Conservation (phyloP, 768 basidiomycete species). For the Boletus insuetus region DNA sequence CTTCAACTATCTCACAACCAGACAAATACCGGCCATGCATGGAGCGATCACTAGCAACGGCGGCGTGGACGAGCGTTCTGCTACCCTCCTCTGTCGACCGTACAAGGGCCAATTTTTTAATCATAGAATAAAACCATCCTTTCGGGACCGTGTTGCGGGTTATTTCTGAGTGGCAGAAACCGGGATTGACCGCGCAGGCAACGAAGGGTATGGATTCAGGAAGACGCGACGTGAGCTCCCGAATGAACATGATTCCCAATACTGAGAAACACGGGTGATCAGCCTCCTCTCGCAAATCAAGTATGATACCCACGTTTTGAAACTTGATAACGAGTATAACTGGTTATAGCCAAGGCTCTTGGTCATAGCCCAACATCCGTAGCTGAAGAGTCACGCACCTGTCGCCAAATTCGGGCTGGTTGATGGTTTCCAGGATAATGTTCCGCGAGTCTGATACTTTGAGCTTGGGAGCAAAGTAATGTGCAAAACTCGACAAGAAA, state of each 20-base stretch:
- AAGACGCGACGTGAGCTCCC: slow-evolving; percentile 33
- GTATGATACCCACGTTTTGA: slow-evolving; percentile 23
- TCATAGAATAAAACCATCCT: not conserved
- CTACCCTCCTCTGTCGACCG: slow-evolving; percentile 35
- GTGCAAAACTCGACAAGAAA: too few relatives aligned
- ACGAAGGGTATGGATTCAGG: slow-evolving; percentile 21
- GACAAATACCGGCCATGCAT: slow-evolving; percentile 33
- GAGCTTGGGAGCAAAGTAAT: too few relatives aligned
- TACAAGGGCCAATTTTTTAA: slow-evolving; percentile 16
- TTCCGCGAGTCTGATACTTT: too few relatives aligned
- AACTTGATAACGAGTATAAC: slow-evolving; percentile 18
- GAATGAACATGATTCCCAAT: slow-evolving; percentile 31
- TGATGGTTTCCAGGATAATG: too few relatives aligned
- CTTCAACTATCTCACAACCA: slow-evolving; percentile 21
- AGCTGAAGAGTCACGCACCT: slow-evolving; percentile 3
- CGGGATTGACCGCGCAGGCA: slow-evolving; percentile 30
- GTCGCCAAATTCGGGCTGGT: too few relatives aligned
- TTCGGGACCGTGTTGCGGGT: slow-evolving; percentile 6
- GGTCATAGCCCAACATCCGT: not conserved
- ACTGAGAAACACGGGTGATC: slow-evolving; percentile 15
- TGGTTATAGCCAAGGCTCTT: not conserved
- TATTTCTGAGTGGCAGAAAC: slow-evolving; percentile 33
- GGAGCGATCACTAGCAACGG: slow-evolving; percentile 25
- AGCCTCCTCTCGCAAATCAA: not conserved
- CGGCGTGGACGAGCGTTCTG: slow-evolving; percentile 34